Evolutionary conservation across 805 yeast genomes (phyloP), one percentile per base, ranked within the genome.

Genomic region (Saturnispora sekii): DNA sequence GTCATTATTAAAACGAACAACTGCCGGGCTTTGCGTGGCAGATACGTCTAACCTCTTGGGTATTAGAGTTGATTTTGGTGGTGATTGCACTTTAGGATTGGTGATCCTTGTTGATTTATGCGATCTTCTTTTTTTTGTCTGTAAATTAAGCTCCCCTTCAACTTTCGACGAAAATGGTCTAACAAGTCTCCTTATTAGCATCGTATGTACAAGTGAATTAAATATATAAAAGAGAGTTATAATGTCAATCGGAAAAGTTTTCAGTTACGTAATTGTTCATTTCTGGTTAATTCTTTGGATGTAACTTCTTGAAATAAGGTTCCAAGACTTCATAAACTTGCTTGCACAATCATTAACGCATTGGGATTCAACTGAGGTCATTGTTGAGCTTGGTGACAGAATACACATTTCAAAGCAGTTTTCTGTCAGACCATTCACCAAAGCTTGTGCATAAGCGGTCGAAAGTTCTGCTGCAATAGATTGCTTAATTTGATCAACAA

Each of bases 311-410:
- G 95, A 84, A 36, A 89, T 72, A 44, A 81, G 70, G 56, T 88
- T 87, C 96, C 96, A 89, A 31, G 94, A 79, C 62, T 83, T 76
- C 90, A 88, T 81, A 64, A 85, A 89, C 66, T 86, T 89, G 51
- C 82, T 80, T 54, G 84, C 72, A 61, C 97, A 89, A 61, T 80
- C 82, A 48, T 72, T 76, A 40, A 85, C 73, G 65, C 96, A 88
- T 28, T 63, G 64, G 45, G 76, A 76, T 56, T 88, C 87, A 6
- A 66, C 70, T 2, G 68, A 52, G n/a, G 32, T 40, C 38, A 43
- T 32, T 7, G 34, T 28, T 41, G 67, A 62, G 34, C 77, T 76
- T 14, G 95, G 95, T 36, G 69, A 70, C 12, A 62, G 62, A 40
- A 85, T 69, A 64, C 97, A 89, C 61, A 79, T 76, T 40, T 81